Percentiles rank a stretch among this genome's conserved stretches.
phyloP scores from a whole-genome alignment of 2,329 filamentous ascomycete species.

The Huntiella omanensis region DNA sequence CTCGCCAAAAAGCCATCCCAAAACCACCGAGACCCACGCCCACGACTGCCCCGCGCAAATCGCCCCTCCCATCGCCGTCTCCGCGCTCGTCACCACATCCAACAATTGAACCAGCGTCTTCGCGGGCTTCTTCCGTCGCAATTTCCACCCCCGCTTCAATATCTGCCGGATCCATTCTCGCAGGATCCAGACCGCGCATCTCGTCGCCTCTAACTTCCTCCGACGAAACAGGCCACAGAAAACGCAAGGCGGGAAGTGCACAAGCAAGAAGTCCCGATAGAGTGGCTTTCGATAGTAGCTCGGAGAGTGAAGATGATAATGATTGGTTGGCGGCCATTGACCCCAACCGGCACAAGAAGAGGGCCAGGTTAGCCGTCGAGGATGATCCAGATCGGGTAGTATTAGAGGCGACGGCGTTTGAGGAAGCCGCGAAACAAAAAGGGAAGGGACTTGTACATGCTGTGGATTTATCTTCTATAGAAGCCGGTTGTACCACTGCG shows the following conservation, averaged over 20 bases:
- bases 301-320: constrained; percentile 32
- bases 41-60: constrained; percentile 6
- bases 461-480: constrained; percentile 33
- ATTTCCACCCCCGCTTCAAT: not conserved
- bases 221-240: constrained; percentile 18
- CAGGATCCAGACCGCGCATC: constrained; percentile 2
- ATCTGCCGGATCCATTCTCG: not conserved
- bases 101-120: constrained; percentile 4
- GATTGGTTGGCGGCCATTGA: constrained; percentile 28
- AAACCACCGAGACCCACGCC: not conserved
- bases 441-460: constrained; percentile 36
- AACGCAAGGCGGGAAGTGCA: constrained; percentile 25
- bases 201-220: constrained; percentile 7
- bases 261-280: constrained; percentile 26
- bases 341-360: constrained; percentile 26
- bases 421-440: constrained; percentile 15
- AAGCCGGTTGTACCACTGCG: constrained; percentile 31
- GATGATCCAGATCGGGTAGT: constrained; percentile 7
- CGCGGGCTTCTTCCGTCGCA: constrained; percentile 2
- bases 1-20: constrained; percentile 13
- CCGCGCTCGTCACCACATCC: constrained; percentile 10
- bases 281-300: constrained; percentile 31
- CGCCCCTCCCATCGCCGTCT: constrained; percentile 5
- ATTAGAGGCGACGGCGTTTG: constrained; percentile 4
- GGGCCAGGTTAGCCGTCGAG: constrained; percentile 10